Evolutionary conservation across 371 early-diverging fungal species (phyloP).

Genomic region (Mortierella sp.): DNA sequence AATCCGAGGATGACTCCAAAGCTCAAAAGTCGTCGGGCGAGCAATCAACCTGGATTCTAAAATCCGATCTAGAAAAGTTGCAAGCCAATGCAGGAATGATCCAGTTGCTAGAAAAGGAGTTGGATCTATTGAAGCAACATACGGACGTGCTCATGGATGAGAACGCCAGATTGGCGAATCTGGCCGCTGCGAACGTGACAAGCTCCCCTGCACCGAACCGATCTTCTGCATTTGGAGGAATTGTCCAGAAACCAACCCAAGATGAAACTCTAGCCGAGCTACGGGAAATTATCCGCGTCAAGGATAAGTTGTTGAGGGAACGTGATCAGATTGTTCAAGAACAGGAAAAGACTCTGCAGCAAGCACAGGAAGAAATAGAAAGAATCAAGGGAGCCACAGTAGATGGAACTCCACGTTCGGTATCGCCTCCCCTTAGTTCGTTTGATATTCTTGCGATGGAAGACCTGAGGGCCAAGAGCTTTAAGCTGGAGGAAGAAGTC

Average conservation of each 20-base stretch:
- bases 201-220: slow-evolving; percentile 1
- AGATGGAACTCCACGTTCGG: neutral
- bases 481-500: slow-evolving; percentile 31
- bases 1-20: neutral
- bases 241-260: slow-evolving; percentile 12
- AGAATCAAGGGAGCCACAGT: neutral
- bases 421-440: slow-evolving; percentile 8
- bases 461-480: slow-evolving; percentile 31
- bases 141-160: slow-evolving; percentile 52
- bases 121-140: slow-evolving; percentile 51
- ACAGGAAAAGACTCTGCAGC: slow-evolving; percentile 18
- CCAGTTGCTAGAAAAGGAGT: slow-evolving; percentile 38
- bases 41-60: slow-evolving; percentile 32
- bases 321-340: slow-evolving; percentile 33
- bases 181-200: slow-evolving; percentile 36
- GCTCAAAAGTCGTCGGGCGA: slow-evolving; percentile 1
- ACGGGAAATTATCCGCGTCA: slow-evolving; percentile 44
- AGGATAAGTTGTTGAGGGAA: slow-evolving; percentile 43
- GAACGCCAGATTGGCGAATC: slow-evolving; percentile 44
- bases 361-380: slow-evolving; percentile 3
- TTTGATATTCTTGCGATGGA: slow-evolving; percentile 38
- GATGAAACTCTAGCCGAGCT: slow-evolving; percentile 38
- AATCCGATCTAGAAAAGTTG: slow-evolving; percentile 41
- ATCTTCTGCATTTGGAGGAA: slow-evolving; percentile 1
- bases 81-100: slow-evolving; percentile 44